A percentile compares a stretch with the other conserved stretches of the same genome.
Evolutionary conservation across 192 early-diverging fungal species (phyloP).

Genomic region (Phycomyces nitens): DNA sequence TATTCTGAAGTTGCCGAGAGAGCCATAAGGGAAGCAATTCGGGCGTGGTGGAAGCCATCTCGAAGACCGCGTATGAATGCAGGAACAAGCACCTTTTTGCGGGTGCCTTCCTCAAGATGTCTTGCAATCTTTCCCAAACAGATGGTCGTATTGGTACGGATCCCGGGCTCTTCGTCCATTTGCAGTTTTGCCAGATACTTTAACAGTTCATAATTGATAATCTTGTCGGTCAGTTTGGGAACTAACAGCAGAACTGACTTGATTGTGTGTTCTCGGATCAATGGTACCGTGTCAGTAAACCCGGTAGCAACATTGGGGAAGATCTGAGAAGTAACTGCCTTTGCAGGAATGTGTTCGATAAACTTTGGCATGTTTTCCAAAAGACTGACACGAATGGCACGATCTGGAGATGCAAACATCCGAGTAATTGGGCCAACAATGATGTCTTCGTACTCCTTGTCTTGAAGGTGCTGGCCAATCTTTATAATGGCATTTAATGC

Average conservation of each 20-base stretch:
- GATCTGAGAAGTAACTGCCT: conserved; percentile 74
- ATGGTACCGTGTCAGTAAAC: conserved; percentile 81
- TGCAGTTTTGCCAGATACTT: conserved; percentile 87
- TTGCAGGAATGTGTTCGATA: conserved; percentile 64
- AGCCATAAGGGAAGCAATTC: conserved; percentile 83
- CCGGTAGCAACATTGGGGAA: conserved; percentile 86
- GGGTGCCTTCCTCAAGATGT: conserved; percentile 61
- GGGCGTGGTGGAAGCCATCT: conserved; percentile 86
- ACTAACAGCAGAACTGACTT: conserved; percentile 77
- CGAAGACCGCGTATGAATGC: conserved; percentile 79
- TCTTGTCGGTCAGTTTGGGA: conserved; percentile 68
- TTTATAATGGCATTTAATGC: conserved; percentile 78
- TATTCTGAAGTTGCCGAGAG: conserved; percentile 68
- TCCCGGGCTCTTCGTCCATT: conserved; percentile 89
- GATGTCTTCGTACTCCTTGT: conserved; percentile 69
- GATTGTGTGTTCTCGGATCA: conserved; percentile 89
- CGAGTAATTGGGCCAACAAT: conserved; percentile 74
- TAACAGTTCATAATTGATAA: conserved; percentile 82
- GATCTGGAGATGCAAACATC: conserved; percentile 85
- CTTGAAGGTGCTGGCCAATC: conserved; percentile 68
- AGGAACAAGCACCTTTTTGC: conserved; percentile 75
- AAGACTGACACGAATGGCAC: conserved; percentile 79
- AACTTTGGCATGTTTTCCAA: conserved; percentile 78
- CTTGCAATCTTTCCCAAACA: conserved; percentile 91
- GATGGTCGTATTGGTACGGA: conserved; percentile 93